These are phyloP conservation scores for Suhomyces yuchorum DNA, from an alignment of 1,139 yeast genomes.

Conservation along the genomic window DNA sequence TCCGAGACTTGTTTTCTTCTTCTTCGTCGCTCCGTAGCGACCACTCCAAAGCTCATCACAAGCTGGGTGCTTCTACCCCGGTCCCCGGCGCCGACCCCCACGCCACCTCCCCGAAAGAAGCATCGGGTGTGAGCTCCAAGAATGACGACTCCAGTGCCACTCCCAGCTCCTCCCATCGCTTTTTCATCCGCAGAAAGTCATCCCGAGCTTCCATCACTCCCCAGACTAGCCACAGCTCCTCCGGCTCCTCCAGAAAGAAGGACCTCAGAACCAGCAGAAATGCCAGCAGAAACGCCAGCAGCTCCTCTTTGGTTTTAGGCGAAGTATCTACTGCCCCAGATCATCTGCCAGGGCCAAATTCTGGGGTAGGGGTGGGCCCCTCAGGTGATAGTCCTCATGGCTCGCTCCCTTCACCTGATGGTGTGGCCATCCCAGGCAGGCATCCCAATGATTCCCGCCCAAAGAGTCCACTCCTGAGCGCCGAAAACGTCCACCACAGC, in stretches of 20 bases:
- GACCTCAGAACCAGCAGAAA: neutral
- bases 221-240: constrained; percentile 14
- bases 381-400: neutral
- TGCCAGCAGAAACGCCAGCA: constrained; percentile 1
- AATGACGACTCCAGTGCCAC: neutral
- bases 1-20: constrained; percentile 17
- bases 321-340: neutral
- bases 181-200: constrained; percentile 11
- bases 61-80: neutral
- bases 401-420: neutral
- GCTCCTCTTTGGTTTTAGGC: neutral
- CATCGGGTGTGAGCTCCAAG: neutral
- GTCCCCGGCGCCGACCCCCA: neutral
- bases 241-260: constrained; percentile 2
- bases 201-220: constrained; percentile 16
- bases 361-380: neutral
- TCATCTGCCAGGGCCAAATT: no score
- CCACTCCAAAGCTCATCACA: neutral
- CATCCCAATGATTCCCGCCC: neutral
- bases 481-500: neutral
- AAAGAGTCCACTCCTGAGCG: neutral
- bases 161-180: constrained; percentile 10
- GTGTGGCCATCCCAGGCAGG: neutral
- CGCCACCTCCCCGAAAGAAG: neutral
- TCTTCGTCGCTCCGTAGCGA: constrained; percentile 9